Conservation (phyloP, 768 basidiomycete species). For the Atractiella rhizophila region DNA sequence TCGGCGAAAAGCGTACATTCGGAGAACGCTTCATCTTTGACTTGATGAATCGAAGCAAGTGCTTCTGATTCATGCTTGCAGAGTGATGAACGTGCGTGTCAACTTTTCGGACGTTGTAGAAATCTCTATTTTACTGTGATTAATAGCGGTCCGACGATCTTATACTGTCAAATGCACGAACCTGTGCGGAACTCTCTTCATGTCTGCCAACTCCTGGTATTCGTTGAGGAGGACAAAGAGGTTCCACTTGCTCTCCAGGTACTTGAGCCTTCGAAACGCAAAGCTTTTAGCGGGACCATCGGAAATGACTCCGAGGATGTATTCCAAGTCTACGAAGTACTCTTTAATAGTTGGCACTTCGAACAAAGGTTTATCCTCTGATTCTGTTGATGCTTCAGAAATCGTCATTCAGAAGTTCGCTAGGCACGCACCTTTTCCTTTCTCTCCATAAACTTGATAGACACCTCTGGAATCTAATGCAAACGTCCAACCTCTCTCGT, state of each 20-base stretch:
- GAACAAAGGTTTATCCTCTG: slow-evolving; percentile 33
- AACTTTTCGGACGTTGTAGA: slow-evolving; percentile 92
- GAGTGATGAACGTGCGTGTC: slow-evolving; percentile 98
- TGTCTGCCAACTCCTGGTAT: slow-evolving; percentile 73
- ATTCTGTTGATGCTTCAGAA: slow-evolving; percentile 5
- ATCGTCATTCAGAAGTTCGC: not conserved
- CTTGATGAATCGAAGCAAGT: slow-evolving; percentile 91
- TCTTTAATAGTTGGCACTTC: slow-evolving; percentile 65
- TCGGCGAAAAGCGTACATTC: slow-evolving; percentile 28
- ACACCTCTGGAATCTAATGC: slow-evolving; percentile 69
- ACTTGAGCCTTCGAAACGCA: slow-evolving; percentile 72
- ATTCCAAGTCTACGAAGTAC: slow-evolving; percentile 89
- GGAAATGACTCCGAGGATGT: slow-evolving; percentile 62
- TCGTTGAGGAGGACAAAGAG: slow-evolving; percentile 83
- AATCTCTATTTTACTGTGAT: slow-evolving; percentile 38
- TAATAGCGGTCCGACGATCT: not conserved
- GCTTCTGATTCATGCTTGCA: slow-evolving; percentile 98
- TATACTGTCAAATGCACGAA: slow-evolving; percentile 18
- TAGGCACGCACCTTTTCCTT: not conserved
- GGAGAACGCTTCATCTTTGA: slow-evolving; percentile 83
- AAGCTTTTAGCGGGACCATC: slow-evolving; percentile 93
- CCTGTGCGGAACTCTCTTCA: slow-evolving; percentile 83
- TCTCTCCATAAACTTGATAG: slow-evolving; percentile 46
- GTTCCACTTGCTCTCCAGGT: slow-evolving; percentile 73
- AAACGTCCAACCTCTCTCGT: slow-evolving; percentile 33